Conservation (phyloP, 306 rosid species). For the Urtica urens region DNA sequence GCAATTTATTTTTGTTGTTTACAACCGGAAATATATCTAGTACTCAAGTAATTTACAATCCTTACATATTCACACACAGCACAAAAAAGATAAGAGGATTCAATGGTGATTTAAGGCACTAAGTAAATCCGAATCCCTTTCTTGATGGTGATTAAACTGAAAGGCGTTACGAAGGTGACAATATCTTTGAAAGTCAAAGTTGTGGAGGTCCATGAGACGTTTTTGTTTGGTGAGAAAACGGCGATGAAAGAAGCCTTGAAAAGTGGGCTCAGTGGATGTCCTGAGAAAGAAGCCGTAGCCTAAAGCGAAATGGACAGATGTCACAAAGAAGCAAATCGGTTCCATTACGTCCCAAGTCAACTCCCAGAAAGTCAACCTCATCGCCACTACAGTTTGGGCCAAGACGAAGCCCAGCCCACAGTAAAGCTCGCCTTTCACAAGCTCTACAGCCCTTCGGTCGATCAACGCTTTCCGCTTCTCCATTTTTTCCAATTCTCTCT, state of each 20-base stretch:
- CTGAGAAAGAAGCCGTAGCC: constrained; percentile 52
- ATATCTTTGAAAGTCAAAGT: constrained; percentile 39
- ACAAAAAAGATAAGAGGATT: not conserved
- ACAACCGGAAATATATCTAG: no score
- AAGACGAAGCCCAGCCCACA: constrained; percentile 49
- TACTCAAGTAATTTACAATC: no score
- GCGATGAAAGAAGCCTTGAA: constrained; percentile 48
- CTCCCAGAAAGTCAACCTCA: constrained; percentile 93
- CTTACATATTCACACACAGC: no score
- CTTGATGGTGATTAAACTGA: not conserved
- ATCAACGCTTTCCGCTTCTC: constrained; percentile 39
- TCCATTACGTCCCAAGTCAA: constrained; percentile 97
- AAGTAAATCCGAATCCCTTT: not conserved
- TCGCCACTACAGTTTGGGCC: constrained; percentile 48
- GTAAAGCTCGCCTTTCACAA: constrained; percentile 41
- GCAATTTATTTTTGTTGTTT: no score
- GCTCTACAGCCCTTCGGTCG: constrained; percentile 45
- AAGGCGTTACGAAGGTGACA: constrained; percentile 37
- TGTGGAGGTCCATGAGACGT: constrained; percentile 38
- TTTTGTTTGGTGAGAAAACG: constrained; percentile 44
- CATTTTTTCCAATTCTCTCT: constrained; percentile 35
- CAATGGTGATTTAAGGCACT: constrained; percentile 7
- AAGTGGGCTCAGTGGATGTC: constrained; percentile 64
- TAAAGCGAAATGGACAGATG: constrained; percentile 40
- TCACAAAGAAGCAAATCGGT: constrained; percentile 75